Evolutionary conservation across 2,329 filamentous ascomycete genomes (phyloP), one percentile per base, ranked within the genome.

Genomic region (Verticillium isaacii): DNA sequence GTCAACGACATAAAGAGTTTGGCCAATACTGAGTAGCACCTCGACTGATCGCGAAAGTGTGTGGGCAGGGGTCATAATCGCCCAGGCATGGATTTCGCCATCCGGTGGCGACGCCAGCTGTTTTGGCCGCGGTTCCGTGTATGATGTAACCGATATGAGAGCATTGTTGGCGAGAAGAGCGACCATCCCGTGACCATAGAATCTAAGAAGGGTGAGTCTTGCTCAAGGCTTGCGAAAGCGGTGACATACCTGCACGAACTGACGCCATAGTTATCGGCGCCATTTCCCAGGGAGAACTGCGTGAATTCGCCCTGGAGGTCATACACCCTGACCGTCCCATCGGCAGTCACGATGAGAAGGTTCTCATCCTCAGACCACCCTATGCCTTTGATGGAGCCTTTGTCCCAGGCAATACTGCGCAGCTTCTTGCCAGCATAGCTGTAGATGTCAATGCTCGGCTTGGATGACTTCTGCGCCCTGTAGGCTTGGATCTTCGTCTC

Each of bases 321-420:
- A 73, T 93, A 97, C 74, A 92, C 95, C 63, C 93, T 85, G 54
- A 98, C 94, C 1, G 88, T 94, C 29, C 95, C 95, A 71, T 99
- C 94, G 60, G 90, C 86, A 11, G 93, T 92, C 59, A 98, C 88
- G 0, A 97, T 90, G 4, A 99, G 80, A 56, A 99, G 83, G 72
- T 91, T 90, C 80, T 99, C 95, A 66, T 97, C 92, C 70, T 97
- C 94, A 23, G 93, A 97, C 95, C 95, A 99, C 37, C 95, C 95
- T 23, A 99, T 82, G 2, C 92, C 93, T 74, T 89, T 90, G 71
- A 99, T 91, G 56, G 92, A 92, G 77, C 93, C 92, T 77, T 91
- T 89, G 69, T 98, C 94, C 93, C 94, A 98, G 73, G 90, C 86
- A 67, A 97, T 92, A 72, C 86, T 87, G 69, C 89, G 89, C 65